Evolutionary conservation across 2,329 filamentous ascomycete genomes (phyloP).

Genomic region (Dactylonectria estremocensis): DNA sequence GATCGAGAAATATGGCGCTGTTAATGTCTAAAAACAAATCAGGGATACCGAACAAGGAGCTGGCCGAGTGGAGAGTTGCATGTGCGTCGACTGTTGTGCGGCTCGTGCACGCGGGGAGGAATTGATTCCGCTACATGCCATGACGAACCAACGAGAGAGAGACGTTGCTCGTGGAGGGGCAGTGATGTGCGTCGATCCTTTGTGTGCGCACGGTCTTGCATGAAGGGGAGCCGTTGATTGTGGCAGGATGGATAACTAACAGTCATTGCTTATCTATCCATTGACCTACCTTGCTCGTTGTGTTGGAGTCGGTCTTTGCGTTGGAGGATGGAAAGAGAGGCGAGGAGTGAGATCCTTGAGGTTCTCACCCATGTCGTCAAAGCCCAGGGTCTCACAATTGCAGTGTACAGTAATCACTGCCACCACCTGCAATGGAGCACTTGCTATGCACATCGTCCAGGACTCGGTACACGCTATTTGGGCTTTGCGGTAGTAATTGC

Average conservation of each 20-base stretch:
- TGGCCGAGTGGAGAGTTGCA: background rate
- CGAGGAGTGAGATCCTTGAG: background rate
- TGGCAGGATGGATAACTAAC: background rate
- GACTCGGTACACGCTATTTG: too few species aligned
- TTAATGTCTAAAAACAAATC: constrained; percentile 8
- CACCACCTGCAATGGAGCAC: background rate
- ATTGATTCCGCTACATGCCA: constrained; percentile 18
- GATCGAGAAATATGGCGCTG: constrained; percentile 13
- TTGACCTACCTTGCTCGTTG: background rate
- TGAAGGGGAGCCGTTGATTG: background rate
- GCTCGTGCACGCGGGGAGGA: constrained; percentile 30
- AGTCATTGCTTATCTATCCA: background rate
- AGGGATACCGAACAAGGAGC: constrained; percentile 4
- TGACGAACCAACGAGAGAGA: background rate
- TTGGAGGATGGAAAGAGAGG: background rate
- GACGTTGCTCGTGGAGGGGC: background rate
- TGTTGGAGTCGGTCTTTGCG: background rate
- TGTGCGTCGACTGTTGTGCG: constrained; percentile 20
- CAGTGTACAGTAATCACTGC: too few species aligned
- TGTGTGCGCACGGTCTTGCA: background rate
- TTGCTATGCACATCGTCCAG: too few species aligned
- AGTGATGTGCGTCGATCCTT: background rate
- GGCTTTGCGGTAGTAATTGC: too few species aligned
- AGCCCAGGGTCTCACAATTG: background rate
- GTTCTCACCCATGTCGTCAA: background rate